phyloP scores from a whole-genome alignment of 2,329 filamentous ascomycete genomes.

The Phaeosphaeriaceae sp. region DNA sequence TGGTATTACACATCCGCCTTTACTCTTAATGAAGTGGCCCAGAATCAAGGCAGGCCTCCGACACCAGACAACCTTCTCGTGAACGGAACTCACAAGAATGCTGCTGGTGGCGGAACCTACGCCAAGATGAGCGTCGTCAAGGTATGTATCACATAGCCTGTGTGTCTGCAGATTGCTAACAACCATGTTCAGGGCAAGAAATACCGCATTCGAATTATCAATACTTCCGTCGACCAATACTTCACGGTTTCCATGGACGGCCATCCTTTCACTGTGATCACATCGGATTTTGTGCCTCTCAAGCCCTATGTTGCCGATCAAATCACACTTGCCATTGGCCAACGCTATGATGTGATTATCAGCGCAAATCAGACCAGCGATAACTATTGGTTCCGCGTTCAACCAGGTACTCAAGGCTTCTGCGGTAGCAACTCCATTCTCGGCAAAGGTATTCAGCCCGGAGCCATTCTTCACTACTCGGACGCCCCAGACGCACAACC shows the following conservation, averaged over 20 bases:
- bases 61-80: conserved; percentile 56
- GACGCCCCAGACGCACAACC: conserved; percentile 44
- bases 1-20: conserved; percentile 62
- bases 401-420: conserved; percentile 33
- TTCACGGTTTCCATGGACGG: conserved; percentile 47
- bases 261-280: conserved; percentile 53
- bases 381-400: conserved; percentile 57
- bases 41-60: conserved; percentile 43
- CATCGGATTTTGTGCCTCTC: conserved; percentile 53
- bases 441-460: conserved; percentile 39
- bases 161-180: conserved; percentile 7
- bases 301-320: conserved; percentile 46
- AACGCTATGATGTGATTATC: conserved; percentile 58
- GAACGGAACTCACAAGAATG: conserved; percentile 63
- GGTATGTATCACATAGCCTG: conserved; percentile 7
- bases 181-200: conserved; percentile 50
- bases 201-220: conserved; percentile 67
- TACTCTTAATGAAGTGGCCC: conserved; percentile 38
- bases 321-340: conserved; percentile 45
- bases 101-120: conserved; percentile 48
- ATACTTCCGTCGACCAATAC: conserved; percentile 51
- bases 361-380: conserved; percentile 52
- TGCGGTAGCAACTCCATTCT: conserved; percentile 39
- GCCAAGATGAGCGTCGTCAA: conserved; percentile 47
- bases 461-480: conserved; percentile 51